Conservation (phyloP, 495 filamentous ascomycete species). For the Trichoderma reesei region DNA sequence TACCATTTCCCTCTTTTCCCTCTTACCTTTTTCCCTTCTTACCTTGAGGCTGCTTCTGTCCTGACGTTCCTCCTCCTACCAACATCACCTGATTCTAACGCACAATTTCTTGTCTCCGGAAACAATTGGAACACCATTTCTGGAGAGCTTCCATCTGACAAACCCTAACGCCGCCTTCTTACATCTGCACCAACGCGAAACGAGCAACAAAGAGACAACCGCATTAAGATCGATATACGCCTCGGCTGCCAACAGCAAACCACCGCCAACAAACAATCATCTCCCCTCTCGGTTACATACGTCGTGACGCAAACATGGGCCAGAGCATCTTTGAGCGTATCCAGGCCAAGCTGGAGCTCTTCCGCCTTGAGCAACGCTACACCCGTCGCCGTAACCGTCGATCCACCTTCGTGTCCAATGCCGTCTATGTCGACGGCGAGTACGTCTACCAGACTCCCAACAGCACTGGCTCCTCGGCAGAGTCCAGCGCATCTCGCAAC, state of each 20-base stretch:
- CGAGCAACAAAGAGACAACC: not conserved
- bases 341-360: constrained; percentile 67
- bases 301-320: constrained; percentile 21
- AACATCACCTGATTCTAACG: not conserved
- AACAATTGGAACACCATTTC: not conserved
- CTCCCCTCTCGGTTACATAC: not conserved
- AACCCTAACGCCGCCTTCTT: not conserved
- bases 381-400: constrained; percentile 71
- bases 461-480: constrained; percentile 35
- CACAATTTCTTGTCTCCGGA: not conserved
- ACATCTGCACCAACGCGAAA: not conserved
- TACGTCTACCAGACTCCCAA: constrained; percentile 60
- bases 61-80: not conserved
- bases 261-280: not conserved
- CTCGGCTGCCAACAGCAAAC: not conserved
- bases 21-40: not conserved
- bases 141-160: not conserved
- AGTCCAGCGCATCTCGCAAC: constrained; percentile 16
- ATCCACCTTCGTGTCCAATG: constrained; percentile 75
- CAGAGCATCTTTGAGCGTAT: constrained; percentile 39
- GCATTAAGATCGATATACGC: not conserved
- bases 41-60: not conserved
- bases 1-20: not conserved
- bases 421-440: constrained; percentile 85
- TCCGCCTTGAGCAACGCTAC: constrained; percentile 87